Base-by-base conservation (phyloP, 768 basidiomycete genomes). In the Coprinopsis sp. region DNA sequence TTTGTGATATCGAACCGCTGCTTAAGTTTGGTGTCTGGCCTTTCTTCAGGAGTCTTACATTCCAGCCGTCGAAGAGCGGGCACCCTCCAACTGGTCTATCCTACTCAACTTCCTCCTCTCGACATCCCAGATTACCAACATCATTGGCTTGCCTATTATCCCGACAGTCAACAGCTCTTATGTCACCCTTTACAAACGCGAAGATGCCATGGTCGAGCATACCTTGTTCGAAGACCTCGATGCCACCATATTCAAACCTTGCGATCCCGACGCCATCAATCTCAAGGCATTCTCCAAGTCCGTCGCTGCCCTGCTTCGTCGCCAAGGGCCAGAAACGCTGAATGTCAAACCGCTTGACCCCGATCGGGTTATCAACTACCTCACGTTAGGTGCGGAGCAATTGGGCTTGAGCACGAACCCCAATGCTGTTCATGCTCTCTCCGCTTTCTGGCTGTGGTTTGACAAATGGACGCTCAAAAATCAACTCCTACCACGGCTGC, bases 401-500 rank as follows among this genome's bases (percentile, higher is more conserved):
- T 46, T 64, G 3, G 57, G 56, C 1, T 49, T 64, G 3, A 52
- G 61, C 24, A 47, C 50, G 4, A 51, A 59, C 28, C 48, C 51
- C 6, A 41, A 29, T 5, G 39, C 51, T 7, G 46, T 70, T n/a
- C 34, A 46, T 4, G 74, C 70, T 69, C 45, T 75, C 14, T 55
- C 61, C 1, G 39, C 44, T 1, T 77, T 76, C 49, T 78, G 76
- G 77, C 33, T 42, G 2, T 77, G 74, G 76, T 40, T 71, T 36
- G 54, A 49, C 4, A 47, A 30, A 0, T 72, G 63, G 58, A 16
- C 40, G 0, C 46, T 37, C 11, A 53, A 50, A n/a, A 48, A 53
- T 2, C 42, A 53, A 6, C 46, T 70, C 0, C 61, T 64, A 27
- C 41, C 52, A 0, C 48, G 45, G 11, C 54, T 69, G 25, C 29